Percentiles rank a stretch among this genome's conserved stretches.
Evolutionary conservation across 495 filamentous ascomycete species (phyloP).

Genomic region (Chaetomium fimeti): DNA sequence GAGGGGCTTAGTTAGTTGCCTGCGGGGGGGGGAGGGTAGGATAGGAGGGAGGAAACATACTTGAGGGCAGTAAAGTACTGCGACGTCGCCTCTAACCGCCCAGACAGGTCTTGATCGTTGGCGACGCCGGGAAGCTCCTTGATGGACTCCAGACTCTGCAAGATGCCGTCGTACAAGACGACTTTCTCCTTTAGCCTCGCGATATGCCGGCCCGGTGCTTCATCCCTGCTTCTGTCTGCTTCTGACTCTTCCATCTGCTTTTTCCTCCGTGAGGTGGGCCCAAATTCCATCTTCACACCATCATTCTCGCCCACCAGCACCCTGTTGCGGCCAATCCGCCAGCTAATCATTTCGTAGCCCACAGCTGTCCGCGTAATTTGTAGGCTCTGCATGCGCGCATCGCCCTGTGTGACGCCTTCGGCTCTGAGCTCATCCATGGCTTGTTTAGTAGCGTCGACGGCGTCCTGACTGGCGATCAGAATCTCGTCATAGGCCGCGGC

Average conservation of each 20-base stretch:
- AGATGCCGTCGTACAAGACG: conserved; percentile 86
- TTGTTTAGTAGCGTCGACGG: conserved; percentile 85
- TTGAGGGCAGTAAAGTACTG: conserved; percentile 86
- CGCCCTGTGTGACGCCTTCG: conserved; percentile 81
- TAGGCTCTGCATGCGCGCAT: conserved; percentile 85
- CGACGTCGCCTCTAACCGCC: conserved; percentile 72
- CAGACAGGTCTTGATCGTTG: conserved; percentile 73
- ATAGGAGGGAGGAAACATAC: conserved; percentile 50
- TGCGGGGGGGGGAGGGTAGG: neutral
- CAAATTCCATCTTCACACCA: conserved; percentile 61
- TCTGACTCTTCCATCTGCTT: conserved; percentile 42
- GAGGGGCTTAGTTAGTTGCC: conserved; percentile 17
- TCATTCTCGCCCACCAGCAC: conserved; percentile 78
- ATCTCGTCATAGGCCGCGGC: conserved; percentile 87
- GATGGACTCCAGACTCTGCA: conserved; percentile 86
- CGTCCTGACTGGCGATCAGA: conserved; percentile 87
- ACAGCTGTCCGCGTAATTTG: conserved; percentile 90
- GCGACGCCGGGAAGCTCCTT: conserved; percentile 87
- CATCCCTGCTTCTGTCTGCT: conserved; percentile 51
- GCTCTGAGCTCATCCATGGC: conserved; percentile 84
- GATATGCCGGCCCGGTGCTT: conserved; percentile 63
- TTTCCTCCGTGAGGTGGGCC: conserved; percentile 41
- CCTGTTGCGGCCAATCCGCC: conserved; percentile 91
- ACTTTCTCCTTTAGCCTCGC: conserved; percentile 81
- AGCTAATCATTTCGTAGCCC: conserved; percentile 88